Base-by-base conservation (phyloP, 352 stramenopile species). In the Phytophthora sp. region DNA sequence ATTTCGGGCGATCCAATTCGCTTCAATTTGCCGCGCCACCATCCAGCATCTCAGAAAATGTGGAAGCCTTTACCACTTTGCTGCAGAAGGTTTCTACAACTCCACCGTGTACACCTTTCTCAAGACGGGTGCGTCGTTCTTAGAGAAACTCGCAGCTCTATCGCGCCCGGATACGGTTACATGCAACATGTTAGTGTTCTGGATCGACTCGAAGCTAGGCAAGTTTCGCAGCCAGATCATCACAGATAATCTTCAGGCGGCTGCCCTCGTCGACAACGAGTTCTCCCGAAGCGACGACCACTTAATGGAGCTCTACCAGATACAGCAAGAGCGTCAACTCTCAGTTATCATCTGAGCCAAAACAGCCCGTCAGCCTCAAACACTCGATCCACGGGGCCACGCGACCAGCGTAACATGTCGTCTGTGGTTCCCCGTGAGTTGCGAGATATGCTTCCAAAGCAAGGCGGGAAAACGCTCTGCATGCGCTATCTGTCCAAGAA, bases 221-320 rank as follows among this genome's bases (percentile, higher is more conserved):
- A 62, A 62, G 32, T 67, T 66, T 32, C 42, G 43, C 0, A 52
- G 58, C 21, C 26, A 55, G 12, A 20, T 67, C 4, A 46, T 67
- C 11, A 4, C 31, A 6, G 11, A 32, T 0, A 32, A 45, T n/a
- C 18, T 62, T 1, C 26, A 38, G 23, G 42, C 42, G 0, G 42
- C 58, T 4, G 42, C 10, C 5, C 34, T 32, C 15, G 7, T 61
- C 8, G 10, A 35, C 4, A 13, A 31, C 4, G 32, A 58, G 17
- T 58, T 58, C 17, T 12, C 35, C 1, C 1, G 42, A 23, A 61
- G 24, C 5, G 42, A 66, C 9, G 50, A 27, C 24, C 49, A 55
- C 18, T 27, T 61, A 0, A 61, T 55, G 50, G 42, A 67, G 10
- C 43, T 56, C 0, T 41, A 37, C 3, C 46, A 65, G 18, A 2